Evolutionary conservation across 1,139 yeast species (phyloP), one percentile per base, ranked within the genome.

Genomic region (Candida mesenterica): DNA sequence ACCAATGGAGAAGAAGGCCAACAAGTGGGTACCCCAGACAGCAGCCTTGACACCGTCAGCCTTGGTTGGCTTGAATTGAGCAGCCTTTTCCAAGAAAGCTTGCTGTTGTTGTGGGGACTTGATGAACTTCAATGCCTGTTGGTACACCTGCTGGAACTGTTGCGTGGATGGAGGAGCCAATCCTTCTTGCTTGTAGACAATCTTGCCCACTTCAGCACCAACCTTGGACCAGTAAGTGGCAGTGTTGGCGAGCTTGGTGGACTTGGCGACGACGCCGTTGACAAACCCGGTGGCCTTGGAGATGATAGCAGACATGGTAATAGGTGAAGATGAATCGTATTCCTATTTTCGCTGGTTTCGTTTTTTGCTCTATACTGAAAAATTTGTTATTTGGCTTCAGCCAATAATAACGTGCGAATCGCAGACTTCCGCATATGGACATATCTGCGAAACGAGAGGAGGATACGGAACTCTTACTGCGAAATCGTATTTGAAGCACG

Each of bases 1-100:
- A 59, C 99, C 99, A 35, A 92, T 73, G 20, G 97, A 82, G 68
- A 89, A 92, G 64, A 89, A 77, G 45, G 97, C 99, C 49, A 87
- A 72, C 44, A 92, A 69, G 67, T 92, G 98, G 50, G 89, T 70
- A 50, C 82, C 81, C 62, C 79, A 81, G 37, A 90, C 82, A 51
- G 84, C 83, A 58, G 76, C 87, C 68, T 78, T 81, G 54, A 79
- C 66, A 46, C 72, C 73, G 53, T 72, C 73, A 48, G 77, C 80
- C 65, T 76, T 80, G 52, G 63, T 51, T 49, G 84, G 68, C 52
- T 67, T 61, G 63, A 77, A 71, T 40, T 68, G 59, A 41, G 60
- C 52, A 44, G 66, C 65, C 50, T 69, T 63, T 48, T 55, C 61
- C 51, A 59, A 59, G 45, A 60, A 69, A 51, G 55, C 81, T 74